Percentiles rank a stretch among this genome's conserved stretches.
phyloP scores from a whole-genome alignment of 129 eudicot genomes.

The Silybum marianum region DNA sequence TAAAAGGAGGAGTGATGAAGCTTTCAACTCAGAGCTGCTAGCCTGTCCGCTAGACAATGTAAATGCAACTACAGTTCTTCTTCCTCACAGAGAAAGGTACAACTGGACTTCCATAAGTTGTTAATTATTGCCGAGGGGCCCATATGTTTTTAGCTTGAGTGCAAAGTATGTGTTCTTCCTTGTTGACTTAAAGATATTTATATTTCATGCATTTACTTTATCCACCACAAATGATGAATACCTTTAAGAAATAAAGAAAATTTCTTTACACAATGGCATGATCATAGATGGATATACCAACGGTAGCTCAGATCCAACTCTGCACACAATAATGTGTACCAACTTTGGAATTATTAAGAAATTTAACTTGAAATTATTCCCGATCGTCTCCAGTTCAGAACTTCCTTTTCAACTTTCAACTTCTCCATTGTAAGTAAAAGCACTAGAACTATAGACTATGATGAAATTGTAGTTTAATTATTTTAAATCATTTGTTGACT shows the following conservation, averaged over 20 bases:
- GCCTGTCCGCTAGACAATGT: conserved; percentile 84
- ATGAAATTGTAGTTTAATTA: neutral
- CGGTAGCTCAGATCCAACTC: neutral
- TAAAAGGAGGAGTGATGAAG: conserved; percentile 73
- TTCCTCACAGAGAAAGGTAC: conserved; percentile 89
- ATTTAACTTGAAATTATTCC: neutral
- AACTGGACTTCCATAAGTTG: neutral
- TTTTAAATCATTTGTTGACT: neutral
- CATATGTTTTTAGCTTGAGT: neutral
- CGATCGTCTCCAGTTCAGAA: neutral
- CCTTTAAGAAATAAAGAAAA: neutral
- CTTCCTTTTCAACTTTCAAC: neutral
- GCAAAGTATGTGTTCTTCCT: conserved; percentile 16
- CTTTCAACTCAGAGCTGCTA: conserved; percentile 82
- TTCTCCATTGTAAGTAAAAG: neutral
- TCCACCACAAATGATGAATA: conserved; percentile 16
- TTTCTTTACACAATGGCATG: neutral
- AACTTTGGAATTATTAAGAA: neutral
- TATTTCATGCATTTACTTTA: neutral
- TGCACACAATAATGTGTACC: neutral
- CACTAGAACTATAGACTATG: neutral
- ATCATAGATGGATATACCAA: conserved; percentile 1
- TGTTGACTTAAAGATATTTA: conserved; percentile 9
- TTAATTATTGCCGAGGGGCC: neutral
- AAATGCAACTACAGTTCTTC: conserved; percentile 61